phyloP scores from a whole-genome alignment of 805 yeast genomes.

The Candida awuae region DNA sequence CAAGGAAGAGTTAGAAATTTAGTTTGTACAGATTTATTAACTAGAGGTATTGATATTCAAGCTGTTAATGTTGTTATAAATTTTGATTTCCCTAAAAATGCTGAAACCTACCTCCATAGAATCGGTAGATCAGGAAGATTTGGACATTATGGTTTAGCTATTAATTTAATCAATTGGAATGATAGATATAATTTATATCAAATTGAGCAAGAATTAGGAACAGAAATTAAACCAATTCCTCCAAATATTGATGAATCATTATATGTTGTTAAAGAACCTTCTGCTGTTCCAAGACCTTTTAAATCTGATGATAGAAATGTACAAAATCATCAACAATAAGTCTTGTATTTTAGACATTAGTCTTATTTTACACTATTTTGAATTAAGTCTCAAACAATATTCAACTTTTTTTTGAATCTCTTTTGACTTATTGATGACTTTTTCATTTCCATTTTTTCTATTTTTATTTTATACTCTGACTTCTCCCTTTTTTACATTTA shows the following conservation, averaged over 20 bases:
- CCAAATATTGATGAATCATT: conserved; percentile 81
- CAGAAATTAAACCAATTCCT: conserved; percentile 96
- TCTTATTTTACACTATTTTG: too few relatives aligned
- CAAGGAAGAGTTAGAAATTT: conserved; percentile 95
- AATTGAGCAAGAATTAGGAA: conserved; percentile 95
- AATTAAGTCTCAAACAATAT: background rate
- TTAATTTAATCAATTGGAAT: conserved; percentile 93
- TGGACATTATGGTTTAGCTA: conserved; percentile 96
- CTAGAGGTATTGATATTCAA: conserved; percentile 98
- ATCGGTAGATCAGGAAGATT: conserved; percentile 99
- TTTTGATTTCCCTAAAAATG: conserved; percentile 96
- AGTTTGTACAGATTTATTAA: conserved; percentile 91
- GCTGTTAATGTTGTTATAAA: conserved; percentile 97
- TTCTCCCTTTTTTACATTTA: too few relatives aligned
- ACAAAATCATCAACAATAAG: conserved; percentile 24
- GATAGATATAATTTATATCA: conserved; percentile 90
- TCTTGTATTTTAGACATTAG: too few relatives aligned
- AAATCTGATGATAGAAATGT: conserved; percentile 41
- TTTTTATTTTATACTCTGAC: too few relatives aligned
- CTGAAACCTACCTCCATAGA: conserved; percentile 96
- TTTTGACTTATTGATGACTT: too few relatives aligned
- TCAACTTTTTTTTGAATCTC: conserved; percentile 14
- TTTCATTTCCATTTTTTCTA: too few relatives aligned
- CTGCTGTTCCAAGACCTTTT: conserved; percentile 82
- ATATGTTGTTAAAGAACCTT: conserved; percentile 76